These are phyloP conservation scores for Trametes meyenii DNA, from an alignment of 768 basidiomycete species.

Conservation along the genomic window DNA sequence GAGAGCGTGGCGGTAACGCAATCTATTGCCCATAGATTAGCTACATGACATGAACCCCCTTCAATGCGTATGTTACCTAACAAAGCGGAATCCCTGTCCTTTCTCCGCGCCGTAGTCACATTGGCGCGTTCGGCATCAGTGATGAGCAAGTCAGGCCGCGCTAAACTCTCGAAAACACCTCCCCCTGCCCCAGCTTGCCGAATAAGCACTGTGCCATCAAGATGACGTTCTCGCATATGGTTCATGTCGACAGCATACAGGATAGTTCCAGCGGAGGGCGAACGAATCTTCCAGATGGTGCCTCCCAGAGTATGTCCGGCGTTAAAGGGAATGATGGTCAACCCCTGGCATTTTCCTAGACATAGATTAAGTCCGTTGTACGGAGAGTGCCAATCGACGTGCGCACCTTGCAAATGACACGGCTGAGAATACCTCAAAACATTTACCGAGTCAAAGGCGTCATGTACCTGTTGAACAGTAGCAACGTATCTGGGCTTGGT, in stretches of 20 bases:
- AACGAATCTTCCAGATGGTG: conserved; percentile 98
- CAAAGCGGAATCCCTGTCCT: conserved; percentile 88
- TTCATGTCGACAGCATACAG: conserved; percentile 95
- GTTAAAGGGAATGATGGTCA: conserved; percentile 94
- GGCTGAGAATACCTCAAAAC: conserved; percentile 95
- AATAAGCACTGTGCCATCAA: conserved; percentile 91
- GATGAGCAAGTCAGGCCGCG: conserved; percentile 90
- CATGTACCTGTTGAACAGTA: conserved; percentile 82
- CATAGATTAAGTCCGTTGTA: neutral
- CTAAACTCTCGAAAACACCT: conserved; percentile 82
- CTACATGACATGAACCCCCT: neutral
- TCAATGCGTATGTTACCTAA: conserved; percentile 56
- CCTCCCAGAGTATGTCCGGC: conserved; percentile 96
- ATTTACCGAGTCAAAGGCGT: conserved; percentile 90
- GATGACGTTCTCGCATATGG: conserved; percentile 93
- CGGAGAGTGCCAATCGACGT: neutral
- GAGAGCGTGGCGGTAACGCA: conserved; percentile 86
- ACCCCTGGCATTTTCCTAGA: conserved; percentile 81
- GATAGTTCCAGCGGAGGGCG: conserved; percentile 93
- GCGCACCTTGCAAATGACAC: conserved; percentile 87
- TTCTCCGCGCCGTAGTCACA: conserved; percentile 82
- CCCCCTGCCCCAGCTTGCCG: conserved; percentile 73
- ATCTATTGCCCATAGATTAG: conserved; percentile 49
- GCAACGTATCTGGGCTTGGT: conserved; percentile 66
- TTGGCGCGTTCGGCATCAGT: conserved; percentile 87